Percentiles rank a stretch among this genome's conserved stretches.
phyloP scores from a whole-genome alignment of 2,329 filamentous ascomycete genomes.

The Trichoderma afroharzianum region DNA sequence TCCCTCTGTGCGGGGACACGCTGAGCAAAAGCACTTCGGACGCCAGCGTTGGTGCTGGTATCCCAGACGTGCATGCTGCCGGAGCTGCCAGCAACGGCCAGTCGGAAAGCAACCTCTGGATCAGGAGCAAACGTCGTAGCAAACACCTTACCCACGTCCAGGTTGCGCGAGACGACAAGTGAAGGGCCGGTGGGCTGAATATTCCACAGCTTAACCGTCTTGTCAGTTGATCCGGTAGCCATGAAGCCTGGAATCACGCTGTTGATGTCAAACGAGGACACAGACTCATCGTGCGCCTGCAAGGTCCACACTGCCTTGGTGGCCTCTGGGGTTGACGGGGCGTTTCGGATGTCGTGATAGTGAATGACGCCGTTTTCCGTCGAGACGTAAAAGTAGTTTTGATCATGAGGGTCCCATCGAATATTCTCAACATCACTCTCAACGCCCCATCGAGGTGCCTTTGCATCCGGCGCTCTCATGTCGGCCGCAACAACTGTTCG shows the following conservation, averaged over 20 bases:
- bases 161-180: conserved; percentile 86
- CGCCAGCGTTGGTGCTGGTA: conserved; percentile 84
- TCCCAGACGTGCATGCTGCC: conserved; percentile 94
- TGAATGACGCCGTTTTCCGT: conserved; percentile 91
- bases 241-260: conserved; percentile 85
- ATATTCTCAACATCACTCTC: conserved; percentile 94
- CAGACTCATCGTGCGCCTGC: conserved; percentile 89
- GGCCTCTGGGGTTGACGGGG: conserved; percentile 66
- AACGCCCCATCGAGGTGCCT: conserved; percentile 82
- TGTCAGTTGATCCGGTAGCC: conserved; percentile 89
- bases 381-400: conserved; percentile 91
- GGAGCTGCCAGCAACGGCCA: conserved; percentile 93
- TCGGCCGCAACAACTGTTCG: conserved; percentile 91
- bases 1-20: conserved; percentile 54
- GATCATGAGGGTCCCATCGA: conserved; percentile 87
- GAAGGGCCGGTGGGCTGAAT: conserved; percentile 74
- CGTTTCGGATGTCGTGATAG: conserved; percentile 81
- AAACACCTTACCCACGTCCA: conserved; percentile 94
- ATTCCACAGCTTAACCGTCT: conserved; percentile 96
- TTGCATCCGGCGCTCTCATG: conserved; percentile 86
- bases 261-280: conserved; percentile 93
- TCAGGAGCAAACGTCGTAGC: conserved; percentile 88
- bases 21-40: conserved; percentile 77
- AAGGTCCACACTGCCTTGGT: conserved; percentile 91
- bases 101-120: conserved; percentile 81